Percentiles rank a stretch among this genome's conserved stretches.
phyloP scores from a whole-genome alignment of 768 basidiomycete species.

The Boletus bicolor region DNA sequence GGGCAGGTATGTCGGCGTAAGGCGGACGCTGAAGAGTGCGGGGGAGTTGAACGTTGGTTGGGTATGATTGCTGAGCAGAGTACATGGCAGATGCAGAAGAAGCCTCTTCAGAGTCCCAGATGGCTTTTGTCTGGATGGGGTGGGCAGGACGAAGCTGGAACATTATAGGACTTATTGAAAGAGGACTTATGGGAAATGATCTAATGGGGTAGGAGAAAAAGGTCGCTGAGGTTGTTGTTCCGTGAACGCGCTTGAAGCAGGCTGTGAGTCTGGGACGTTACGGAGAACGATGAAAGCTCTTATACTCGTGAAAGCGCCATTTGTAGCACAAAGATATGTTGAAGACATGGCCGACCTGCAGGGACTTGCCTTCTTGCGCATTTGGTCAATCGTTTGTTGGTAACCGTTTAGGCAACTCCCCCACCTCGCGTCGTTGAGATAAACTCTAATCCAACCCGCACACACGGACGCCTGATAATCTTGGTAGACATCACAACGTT shows the following conservation, averaged over 20 bases:
- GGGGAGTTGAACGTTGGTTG: slow-evolving; percentile 59
- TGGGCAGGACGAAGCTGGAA: slow-evolving; percentile 35
- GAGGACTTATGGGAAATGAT: slow-evolving; percentile 10
- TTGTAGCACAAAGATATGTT: slow-evolving; percentile 36
- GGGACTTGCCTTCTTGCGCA: slow-evolving; percentile 25
- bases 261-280: slow-evolving; percentile 16
- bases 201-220: slow-evolving; percentile 20
- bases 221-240: slow-evolving; percentile 18
- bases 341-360: slow-evolving; percentile 7
- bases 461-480: slow-evolving; percentile 11
- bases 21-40: slow-evolving; percentile 63
- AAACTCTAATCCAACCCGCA: slow-evolving; percentile 19
- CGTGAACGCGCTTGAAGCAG: slow-evolving; percentile 5
- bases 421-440: slow-evolving; percentile 12
- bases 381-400: slow-evolving; percentile 37
- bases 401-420: slow-evolving; percentile 28
- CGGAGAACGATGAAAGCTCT: slow-evolving; percentile 20
- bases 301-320: slow-evolving; percentile 27
- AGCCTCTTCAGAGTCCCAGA: slow-evolving; percentile 34
- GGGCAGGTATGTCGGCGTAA: slow-evolving; percentile 53
- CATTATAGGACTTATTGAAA: slow-evolving; percentile 22
- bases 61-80: slow-evolving; percentile 29
- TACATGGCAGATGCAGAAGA: slow-evolving; percentile 26
- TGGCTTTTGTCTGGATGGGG: slow-evolving; percentile 36
- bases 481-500: slow-evolving; percentile 31